These are phyloP conservation scores for Chlamydomonas schloesseri DNA, from an alignment of 139 green algal genomes.

Conservation along the genomic window DNA sequence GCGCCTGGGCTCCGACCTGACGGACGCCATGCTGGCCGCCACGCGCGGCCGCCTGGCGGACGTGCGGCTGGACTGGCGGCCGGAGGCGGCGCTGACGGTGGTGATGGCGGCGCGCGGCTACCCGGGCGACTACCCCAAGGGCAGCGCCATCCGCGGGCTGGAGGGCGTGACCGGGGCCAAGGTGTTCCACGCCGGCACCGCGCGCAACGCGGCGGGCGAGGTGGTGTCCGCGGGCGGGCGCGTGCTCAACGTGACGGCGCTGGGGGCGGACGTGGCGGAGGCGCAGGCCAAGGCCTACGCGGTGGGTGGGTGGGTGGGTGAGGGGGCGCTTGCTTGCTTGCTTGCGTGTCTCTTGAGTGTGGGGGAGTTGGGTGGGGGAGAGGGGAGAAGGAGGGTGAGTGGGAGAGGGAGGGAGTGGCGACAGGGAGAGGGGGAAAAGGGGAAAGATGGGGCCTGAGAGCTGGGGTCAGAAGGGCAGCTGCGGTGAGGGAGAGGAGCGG, in stretches of 20 bases:
- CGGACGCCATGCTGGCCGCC: slow-evolving; percentile 78
- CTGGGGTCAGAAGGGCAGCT: no score
- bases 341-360: no score
- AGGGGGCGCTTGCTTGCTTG: no score
- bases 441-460: no score
- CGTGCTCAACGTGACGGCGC: slow-evolving; percentile 88
- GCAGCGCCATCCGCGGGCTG: slow-evolving; percentile 80
- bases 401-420: no score
- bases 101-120: slow-evolving; percentile 96
- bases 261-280: slow-evolving; percentile 71
- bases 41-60: slow-evolving; percentile 46
- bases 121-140: slow-evolving; percentile 92
- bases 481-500: no score
- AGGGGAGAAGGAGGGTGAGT: no score
- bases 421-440: no score
- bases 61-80: slow-evolving; percentile 73
- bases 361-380: no score
- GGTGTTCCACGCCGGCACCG: slow-evolving; percentile 93
- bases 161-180: slow-evolving; percentile 77
- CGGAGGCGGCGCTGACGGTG: slow-evolving; percentile 84
- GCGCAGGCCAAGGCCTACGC: slow-evolving; percentile 87
- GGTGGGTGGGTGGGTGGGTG: slow-evolving; percentile 17
- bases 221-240: slow-evolving; percentile 81
- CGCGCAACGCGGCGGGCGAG: slow-evolving; percentile 56
- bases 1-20: slow-evolving; percentile 89